Base-by-base conservation (phyloP, 768 basidiomycete genomes). In the Lanmaoa pseudosensibilis region DNA sequence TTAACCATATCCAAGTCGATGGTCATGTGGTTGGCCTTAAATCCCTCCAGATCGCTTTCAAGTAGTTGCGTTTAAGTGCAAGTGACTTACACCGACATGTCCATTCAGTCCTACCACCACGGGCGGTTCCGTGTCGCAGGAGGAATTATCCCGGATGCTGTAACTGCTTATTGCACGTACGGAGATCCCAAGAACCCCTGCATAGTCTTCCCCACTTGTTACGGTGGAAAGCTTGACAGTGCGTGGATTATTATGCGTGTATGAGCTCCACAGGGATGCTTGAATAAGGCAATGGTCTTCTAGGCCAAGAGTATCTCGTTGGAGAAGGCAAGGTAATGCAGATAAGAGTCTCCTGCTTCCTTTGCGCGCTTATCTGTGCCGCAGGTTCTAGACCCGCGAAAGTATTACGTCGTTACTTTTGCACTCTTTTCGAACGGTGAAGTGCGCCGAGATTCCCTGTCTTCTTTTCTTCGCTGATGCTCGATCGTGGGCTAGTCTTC, bases 351-450 rank as follows among this genome's bases (percentile, higher is more conserved):
- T 16, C 25, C 34, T 10, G 0, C 33, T n/a, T 19, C 38, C 21
- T 53, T 27, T 30, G 16, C n/a, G 27, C 9, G 18, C 58, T 54
- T 10, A 56, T 46, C 15, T 15, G 41, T 12, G 2, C 13, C 6
- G 8, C 53, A 83, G 81, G 77, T 72, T 16, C 68, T 84, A 27
- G 75, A 83, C 62, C 76, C 83, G 4, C 66, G 59, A 11, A 78
- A 79, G 54, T 84, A 84, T 58, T 84, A 74, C 54, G 66, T 85
- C 10, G 81, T 84, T 12, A 82, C 83, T 1, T 80, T 84, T 58
- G 82, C 81, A 0, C 67, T 84, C 39, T 84, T 84, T 62, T 82
- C 80, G 37, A 83, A 83, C 57, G 83, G 83, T 62, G 82, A 84
- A 76, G 83, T 82, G 51, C 30, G 75, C 13, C 46, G 21, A 13